These are phyloP conservation scores for Oxyria digyna DNA, from an alignment of 148 eudicot species.

Conservation along the genomic window DNA sequence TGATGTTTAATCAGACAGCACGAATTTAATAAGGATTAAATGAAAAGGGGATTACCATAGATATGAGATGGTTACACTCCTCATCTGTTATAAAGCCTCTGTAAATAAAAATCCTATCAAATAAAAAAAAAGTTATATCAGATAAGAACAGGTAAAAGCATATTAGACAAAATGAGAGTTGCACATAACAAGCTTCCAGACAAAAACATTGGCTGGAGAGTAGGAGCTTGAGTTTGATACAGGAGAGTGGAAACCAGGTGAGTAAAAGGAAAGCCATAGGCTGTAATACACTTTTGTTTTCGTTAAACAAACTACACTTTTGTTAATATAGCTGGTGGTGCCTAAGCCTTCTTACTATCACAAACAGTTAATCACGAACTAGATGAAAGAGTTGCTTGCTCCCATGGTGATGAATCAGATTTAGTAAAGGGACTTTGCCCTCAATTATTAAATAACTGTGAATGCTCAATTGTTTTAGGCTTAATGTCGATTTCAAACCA, in stretches of 20 bases:
- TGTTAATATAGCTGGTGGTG: not conserved
- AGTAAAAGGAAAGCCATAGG: not conserved
- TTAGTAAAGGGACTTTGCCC: not conserved
- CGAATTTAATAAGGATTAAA: not conserved
- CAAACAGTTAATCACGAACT: not conserved
- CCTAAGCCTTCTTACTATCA: not conserved
- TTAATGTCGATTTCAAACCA: not conserved
- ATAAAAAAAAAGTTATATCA: conserved; percentile 12
- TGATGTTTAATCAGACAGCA: not conserved
- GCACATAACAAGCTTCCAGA: not conserved
- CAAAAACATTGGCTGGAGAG: not conserved
- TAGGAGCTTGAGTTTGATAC: not conserved
- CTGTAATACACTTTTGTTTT: not conserved
- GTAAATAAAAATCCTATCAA: conserved; percentile 67
- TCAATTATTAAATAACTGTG: not conserved
- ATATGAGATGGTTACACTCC: conserved; percentile 70
- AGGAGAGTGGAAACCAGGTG: not conserved
- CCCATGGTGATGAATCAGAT: not conserved
- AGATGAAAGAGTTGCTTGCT: not conserved
- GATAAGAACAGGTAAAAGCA: conserved; percentile 8
- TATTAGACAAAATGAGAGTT: not conserved
- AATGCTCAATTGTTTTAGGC: not conserved
- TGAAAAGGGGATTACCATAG: conserved; percentile 33
- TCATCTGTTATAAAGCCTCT: conserved; percentile 56
- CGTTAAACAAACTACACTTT: too few species aligned